These are phyloP conservation scores for Sequoia sempervirens DNA, from an alignment of 75 land plant genomes.

Conservation along the genomic window DNA sequence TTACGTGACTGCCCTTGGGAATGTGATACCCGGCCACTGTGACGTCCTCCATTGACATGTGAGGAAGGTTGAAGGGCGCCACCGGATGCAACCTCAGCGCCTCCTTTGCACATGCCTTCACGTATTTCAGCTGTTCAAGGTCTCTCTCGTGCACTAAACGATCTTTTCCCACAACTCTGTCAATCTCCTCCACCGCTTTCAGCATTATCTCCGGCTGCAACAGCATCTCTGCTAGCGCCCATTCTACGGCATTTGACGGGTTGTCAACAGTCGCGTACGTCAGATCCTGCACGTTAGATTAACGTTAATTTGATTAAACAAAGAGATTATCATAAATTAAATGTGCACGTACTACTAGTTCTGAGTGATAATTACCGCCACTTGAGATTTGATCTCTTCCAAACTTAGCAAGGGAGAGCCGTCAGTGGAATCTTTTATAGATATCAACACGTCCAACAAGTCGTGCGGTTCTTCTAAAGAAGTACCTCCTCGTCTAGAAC, in stretches of 20 bases:
- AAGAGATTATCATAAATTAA: neutral
- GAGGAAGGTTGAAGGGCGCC: slow-evolving; percentile 38
- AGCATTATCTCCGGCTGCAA: slow-evolving; percentile 29
- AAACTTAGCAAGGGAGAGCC: no score
- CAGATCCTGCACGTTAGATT: slow-evolving; percentile 19
- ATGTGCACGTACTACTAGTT: neutral
- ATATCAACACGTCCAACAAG: no score
- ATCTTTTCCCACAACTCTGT: slow-evolving; percentile 37
- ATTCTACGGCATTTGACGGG: slow-evolving; percentile 28
- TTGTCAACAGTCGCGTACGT: slow-evolving; percentile 30
- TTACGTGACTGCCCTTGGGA: slow-evolving; percentile 36
- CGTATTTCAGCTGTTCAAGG: slow-evolving; percentile 28
- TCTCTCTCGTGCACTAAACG: slow-evolving; percentile 38
- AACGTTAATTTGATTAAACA: neutral
- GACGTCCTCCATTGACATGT: slow-evolving; percentile 23
- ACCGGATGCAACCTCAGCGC: slow-evolving; percentile 38
- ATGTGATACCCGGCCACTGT: slow-evolving; percentile 41
- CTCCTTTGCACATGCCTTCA: slow-evolving; percentile 25
- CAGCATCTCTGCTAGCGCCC: slow-evolving; percentile 40
- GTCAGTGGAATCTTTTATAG: neutral
- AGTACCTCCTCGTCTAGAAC: no score
- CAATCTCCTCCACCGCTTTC: slow-evolving; percentile 31
- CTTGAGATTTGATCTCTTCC: neutral
- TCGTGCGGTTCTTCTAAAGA: no score
- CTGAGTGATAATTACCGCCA: neutral